Evolutionary conservation across 1,284 basidiomycete genomes (phyloP), one percentile per base, ranked within the genome.

Genomic region (Puccinia horiana): DNA sequence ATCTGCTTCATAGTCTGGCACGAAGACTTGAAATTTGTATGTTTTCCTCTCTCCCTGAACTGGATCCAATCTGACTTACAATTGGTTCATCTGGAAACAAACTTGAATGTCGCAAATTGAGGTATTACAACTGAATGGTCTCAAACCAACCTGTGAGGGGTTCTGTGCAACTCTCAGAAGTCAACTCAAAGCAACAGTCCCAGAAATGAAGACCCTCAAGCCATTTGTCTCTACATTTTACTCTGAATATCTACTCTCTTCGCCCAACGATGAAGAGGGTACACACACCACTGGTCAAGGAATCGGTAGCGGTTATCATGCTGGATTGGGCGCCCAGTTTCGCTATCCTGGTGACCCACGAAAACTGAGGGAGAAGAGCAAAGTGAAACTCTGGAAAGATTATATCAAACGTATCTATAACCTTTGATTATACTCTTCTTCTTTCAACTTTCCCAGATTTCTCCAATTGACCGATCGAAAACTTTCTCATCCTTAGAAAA

Each of bases 1-100:
- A 90, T 99, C 58, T 95, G 94, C 85, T 89, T 99, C 40, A 91
- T 92, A n/a, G 91, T 95, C 80, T 99, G 96, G 95, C 95, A 98
- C 87, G 93, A 94, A 67, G 80, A 81, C 35, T 92, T 94, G 90
- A 94, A 97, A 89, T 93, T 98, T 85, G 94, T 96, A 83, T 84
- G 93, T 90, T 37, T 26, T 67, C 40, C 63, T 83, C 29, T 58
- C 83, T 63, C 81, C 44, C 47, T 47, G 14, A 29, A 14, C 29
- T n/a, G n/a, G n/a, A n/a, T n/a, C n/a, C n/a, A n/a, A n/a, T n/a
- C n/a, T n/a, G n/a, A n/a, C n/a, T n/a, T n/a, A n/a, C n/a, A n/a
- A n/a, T n/a, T n/a, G n/a, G n/a, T n/a, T n/a, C n/a, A n/a, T n/a
- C n/a, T n/a, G n/a, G n/a, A n/a, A n/a, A n/a, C n/a, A n/a, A n/a